Percentiles rank a stretch among this genome's conserved stretches.
phyloP scores from a whole-genome alignment of 352 stramenopile genomes.

The Globisporangium paroecandrum region DNA sequence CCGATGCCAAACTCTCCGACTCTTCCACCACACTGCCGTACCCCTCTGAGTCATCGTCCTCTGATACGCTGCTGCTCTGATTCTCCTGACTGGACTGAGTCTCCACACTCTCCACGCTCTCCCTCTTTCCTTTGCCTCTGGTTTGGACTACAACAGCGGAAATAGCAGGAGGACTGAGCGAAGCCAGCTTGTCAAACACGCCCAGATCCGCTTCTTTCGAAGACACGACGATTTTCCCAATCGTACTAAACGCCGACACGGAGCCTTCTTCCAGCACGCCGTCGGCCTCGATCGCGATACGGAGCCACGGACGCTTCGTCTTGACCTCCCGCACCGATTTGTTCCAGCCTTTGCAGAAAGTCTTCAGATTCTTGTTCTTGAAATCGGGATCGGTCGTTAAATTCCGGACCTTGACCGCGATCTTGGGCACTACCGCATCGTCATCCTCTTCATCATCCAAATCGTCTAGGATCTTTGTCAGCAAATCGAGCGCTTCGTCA shows the following conservation, averaged over 20 bases:
- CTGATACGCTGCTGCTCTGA: neutral
- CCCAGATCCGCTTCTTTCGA: conserved; percentile 3
- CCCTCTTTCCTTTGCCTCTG: neutral
- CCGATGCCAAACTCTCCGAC: conserved; percentile 8
- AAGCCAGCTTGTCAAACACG: conserved; percentile 4
- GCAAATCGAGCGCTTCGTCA: conserved; percentile 11
- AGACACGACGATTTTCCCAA: conserved; percentile 7
- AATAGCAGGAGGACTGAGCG: neutral
- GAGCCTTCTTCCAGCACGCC: conserved; percentile 11
- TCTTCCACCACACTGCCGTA: conserved; percentile 13
- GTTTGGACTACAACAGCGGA: neutral
- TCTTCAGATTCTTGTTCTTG: conserved; percentile 7
- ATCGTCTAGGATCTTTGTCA: conserved; percentile 1
- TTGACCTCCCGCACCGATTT: conserved; percentile 5
- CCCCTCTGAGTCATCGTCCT: conserved; percentile 6
- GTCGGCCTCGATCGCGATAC: conserved; percentile 5
- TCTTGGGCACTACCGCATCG: neutral
- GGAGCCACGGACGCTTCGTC: conserved; percentile 6
- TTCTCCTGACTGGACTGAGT: neutral
- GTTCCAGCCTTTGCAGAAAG: conserved; percentile 12
- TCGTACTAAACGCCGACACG: conserved; percentile 15
- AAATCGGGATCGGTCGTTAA: conserved; percentile 12
- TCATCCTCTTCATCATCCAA: neutral
- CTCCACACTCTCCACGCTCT: neutral
- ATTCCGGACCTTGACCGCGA: conserved; percentile 14